Evolutionary conservation across 1,284 basidiomycete species (phyloP).

Genomic region (Bondarzewia mesenterica): DNA sequence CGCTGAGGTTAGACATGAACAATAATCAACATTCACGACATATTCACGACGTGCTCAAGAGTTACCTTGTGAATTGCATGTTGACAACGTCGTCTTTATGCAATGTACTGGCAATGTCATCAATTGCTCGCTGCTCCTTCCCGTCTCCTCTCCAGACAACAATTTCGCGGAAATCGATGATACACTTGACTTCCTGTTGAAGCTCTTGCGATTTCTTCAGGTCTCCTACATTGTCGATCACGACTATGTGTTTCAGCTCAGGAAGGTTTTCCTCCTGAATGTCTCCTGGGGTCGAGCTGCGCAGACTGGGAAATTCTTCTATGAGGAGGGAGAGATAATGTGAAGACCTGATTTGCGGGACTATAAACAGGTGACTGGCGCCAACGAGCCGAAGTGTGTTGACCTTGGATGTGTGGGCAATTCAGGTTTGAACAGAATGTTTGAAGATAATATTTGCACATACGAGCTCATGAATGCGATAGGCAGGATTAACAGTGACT

Average conservation of each 20-base stretch:
- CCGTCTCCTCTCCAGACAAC: conserved; percentile 52
- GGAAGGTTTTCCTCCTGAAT: conserved; percentile 60
- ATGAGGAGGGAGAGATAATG: conserved; percentile 52
- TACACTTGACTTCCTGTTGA: conserved; percentile 36
- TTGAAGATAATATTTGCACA: conserved; percentile 14
- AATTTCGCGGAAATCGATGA: conserved; percentile 61
- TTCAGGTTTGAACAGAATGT: background rate
- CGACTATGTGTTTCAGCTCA: conserved; percentile 54
- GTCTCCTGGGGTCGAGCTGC: conserved; percentile 37
- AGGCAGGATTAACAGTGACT: conserved; percentile 79
- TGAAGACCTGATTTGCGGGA: conserved; percentile 63
- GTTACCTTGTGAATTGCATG: conserved; percentile 74
- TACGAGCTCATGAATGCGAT: conserved; percentile 65
- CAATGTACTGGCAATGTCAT: conserved; percentile 31
- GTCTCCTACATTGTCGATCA: conserved; percentile 55
- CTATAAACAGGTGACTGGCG: conserved; percentile 65
- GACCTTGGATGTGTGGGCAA: conserved; percentile 30
- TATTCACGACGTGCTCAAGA: conserved; percentile 1
- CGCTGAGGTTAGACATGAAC: conserved; percentile 33
- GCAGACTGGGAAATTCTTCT: conserved; percentile 53
- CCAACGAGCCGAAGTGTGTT: conserved; percentile 56
- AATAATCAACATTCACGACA: background rate
- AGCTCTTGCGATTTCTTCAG: conserved; percentile 31
- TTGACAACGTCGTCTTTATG: conserved; percentile 69
- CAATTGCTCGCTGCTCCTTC: conserved; percentile 31